Conservation (phyloP, 140 eudicot genomes). For the Bidens hawaiensis region DNA sequence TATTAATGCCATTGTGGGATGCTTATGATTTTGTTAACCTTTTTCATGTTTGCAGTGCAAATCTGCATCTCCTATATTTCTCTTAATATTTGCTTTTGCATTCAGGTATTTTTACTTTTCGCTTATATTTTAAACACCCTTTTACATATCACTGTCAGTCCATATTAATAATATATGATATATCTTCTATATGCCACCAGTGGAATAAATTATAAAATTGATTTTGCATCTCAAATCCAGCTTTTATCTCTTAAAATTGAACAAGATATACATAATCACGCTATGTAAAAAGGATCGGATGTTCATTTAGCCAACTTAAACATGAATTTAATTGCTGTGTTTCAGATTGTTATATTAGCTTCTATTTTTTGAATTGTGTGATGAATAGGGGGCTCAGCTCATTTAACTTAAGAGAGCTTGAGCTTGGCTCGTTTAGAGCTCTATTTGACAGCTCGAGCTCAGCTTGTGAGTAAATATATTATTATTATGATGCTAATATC, state of each 20-base stretch:
- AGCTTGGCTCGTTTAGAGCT: no score
- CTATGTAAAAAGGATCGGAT: slow-evolving; percentile 4
- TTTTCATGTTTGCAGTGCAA: slow-evolving; percentile 71
- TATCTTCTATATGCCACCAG: background rate
- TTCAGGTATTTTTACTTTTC: slow-evolving; percentile 56
- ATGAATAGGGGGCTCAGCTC: no score
- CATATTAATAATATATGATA: slow-evolving; percentile 3
- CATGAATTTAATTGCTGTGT: slow-evolving; percentile 3
- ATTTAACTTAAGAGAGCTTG: no score
- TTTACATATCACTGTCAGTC: no score
- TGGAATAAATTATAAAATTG: slow-evolving; percentile 3
- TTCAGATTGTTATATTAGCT: background rate
- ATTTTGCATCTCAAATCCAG: slow-evolving; percentile 10
- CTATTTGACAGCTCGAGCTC: no score
- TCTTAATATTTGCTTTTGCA: slow-evolving; percentile 90
- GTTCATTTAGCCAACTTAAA: background rate
- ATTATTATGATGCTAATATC: slow-evolving; percentile 12
- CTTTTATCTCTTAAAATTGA: background rate
- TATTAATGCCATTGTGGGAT: slow-evolving; percentile 1
- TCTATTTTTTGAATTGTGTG: background rate
- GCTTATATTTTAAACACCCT: background rate
- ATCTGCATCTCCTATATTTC: slow-evolving; percentile 95
- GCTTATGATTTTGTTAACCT: slow-evolving; percentile 1
- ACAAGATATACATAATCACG: background rate
- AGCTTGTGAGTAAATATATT: no score